These are phyloP conservation scores for Trypanosoma platydactyli DNA, from an alignment of 208 protist genomes.

Conservation along the genomic window DNA sequence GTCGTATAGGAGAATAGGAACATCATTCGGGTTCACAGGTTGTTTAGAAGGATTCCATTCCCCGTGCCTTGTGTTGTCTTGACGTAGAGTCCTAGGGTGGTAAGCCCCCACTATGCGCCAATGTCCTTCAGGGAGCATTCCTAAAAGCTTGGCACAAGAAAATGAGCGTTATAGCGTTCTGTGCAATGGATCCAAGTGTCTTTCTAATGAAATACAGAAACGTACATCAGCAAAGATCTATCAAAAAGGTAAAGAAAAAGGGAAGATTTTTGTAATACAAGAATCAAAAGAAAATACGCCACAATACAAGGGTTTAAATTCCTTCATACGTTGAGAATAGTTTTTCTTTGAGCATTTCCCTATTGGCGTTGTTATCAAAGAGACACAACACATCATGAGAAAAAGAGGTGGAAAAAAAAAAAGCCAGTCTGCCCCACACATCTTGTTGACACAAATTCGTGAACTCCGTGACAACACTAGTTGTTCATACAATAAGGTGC, in stretches of 20 bases:
- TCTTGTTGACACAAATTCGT: no score
- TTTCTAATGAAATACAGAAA: not conserved
- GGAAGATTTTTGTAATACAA: conserved; percentile 1
- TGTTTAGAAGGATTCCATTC: not conserved
- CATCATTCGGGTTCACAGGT: not conserved
- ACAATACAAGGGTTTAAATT: conserved; percentile 6
- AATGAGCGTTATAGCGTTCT: not conserved
- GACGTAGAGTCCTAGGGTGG: conserved; percentile 33
- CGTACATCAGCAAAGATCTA: not conserved
- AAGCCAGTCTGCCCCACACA: no score
- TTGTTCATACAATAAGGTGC: not conserved
- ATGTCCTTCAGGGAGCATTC: conserved; percentile 22
- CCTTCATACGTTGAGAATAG: not conserved
- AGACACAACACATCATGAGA: no score
- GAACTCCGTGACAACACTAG: not conserved
- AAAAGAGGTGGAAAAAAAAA: no score
- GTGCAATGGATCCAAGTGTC: not conserved
- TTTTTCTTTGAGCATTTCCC: no score
- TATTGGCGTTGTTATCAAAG: no score
- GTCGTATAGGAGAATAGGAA: conserved; percentile 40
- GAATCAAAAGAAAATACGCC: conserved; percentile 17
- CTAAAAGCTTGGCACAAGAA: not conserved
- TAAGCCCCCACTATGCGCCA: conserved; percentile 49
- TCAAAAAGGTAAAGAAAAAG: not conserved
- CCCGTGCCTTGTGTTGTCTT: conserved; percentile 23